Conservation (phyloP, 1,284 basidiomycete species). For the Ceratorhiza oryzae-sativae region DNA sequence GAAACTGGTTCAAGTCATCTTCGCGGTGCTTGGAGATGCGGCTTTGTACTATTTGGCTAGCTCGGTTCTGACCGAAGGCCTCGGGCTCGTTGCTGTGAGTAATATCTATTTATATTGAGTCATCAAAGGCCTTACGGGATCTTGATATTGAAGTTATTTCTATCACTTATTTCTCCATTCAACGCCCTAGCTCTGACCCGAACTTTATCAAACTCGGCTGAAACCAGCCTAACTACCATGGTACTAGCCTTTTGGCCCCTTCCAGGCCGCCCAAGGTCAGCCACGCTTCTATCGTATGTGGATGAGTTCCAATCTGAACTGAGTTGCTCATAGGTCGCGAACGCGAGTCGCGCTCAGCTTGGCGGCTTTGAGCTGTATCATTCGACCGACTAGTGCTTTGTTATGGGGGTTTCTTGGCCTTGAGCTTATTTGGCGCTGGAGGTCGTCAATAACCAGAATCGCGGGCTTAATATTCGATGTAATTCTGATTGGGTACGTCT, state of each 20-base stretch:
- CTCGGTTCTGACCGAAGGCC: conserved; percentile 64
- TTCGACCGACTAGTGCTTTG: conserved; percentile 86
- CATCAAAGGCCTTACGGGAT: neutral
- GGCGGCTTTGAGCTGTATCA: conserved; percentile 77
- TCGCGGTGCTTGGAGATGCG: conserved; percentile 85
- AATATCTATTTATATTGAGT: neutral
- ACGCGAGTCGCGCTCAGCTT: conserved; percentile 56
- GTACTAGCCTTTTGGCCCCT: conserved; percentile 80
- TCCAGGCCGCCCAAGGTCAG: conserved; percentile 15
- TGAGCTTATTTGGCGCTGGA: conserved; percentile 60
- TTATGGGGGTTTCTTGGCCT: conserved; percentile 80
- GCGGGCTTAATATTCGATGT: conserved; percentile 20
- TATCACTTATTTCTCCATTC: conserved; percentile 89
- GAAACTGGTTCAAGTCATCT: conserved; percentile 76
- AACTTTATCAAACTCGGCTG: conserved; percentile 91
- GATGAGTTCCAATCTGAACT: neutral
- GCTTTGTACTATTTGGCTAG: conserved; percentile 70
- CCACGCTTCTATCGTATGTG: neutral
- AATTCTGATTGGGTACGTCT: conserved; percentile 25
- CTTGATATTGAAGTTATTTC: conserved; percentile 63
- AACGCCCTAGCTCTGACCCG: conserved; percentile 84
- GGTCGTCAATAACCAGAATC: conserved; percentile 41
- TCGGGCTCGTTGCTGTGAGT: conserved; percentile 71
- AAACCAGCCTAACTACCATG: conserved; percentile 83
- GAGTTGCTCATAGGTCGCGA: conserved; percentile 16